Percentiles rank a stretch among this genome's conserved stretches.
Evolutionary conservation across 768 basidiomycete genomes (phyloP).

Genomic region (Psilocybe cubensis): DNA sequence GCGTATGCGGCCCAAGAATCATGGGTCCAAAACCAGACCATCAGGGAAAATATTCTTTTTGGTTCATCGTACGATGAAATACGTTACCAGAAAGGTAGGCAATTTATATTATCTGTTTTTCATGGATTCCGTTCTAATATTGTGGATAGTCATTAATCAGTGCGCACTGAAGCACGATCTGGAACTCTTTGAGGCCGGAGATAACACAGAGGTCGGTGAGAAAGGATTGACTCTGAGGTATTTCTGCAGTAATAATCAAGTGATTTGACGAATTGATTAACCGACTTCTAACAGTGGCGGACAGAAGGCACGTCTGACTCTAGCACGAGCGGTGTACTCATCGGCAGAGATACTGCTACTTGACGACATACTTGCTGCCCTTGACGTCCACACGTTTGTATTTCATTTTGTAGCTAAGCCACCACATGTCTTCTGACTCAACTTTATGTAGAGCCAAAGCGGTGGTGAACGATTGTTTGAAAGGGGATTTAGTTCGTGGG

Average conservation of each 20-base stretch:
- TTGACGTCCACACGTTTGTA: slow-evolving; percentile 42
- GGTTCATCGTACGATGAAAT: slow-evolving; percentile 74
- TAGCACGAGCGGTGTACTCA: slow-evolving; percentile 50
- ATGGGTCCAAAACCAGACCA: slow-evolving; percentile 81
- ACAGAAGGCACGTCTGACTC: slow-evolving; percentile 50
- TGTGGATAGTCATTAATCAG: slow-evolving; percentile 57
- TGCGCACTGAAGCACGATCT: slow-evolving; percentile 76
- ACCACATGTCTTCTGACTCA: slow-evolving; percentile 18
- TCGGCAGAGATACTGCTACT: slow-evolving; percentile 63
- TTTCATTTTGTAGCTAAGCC: neutral
- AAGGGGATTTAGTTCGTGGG: slow-evolving; percentile 75
- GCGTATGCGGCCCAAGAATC: slow-evolving; percentile 83
- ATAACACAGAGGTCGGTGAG: slow-evolving; percentile 70
- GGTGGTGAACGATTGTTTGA: slow-evolving; percentile 78
- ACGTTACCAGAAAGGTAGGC: slow-evolving; percentile 62
- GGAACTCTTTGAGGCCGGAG: slow-evolving; percentile 64
- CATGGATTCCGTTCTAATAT: neutral
- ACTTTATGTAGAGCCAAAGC: slow-evolving; percentile 80
- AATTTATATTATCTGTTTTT: neutral
- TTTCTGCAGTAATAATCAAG: neutral
- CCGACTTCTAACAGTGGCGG: slow-evolving; percentile 38
- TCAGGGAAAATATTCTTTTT: slow-evolving; percentile 81
- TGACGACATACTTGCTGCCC: slow-evolving; percentile 74
- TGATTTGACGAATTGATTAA: neutral
- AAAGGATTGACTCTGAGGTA: slow-evolving; percentile 58